Evolutionary conservation across 176 grass and related monocot genomes (phyloP), one percentile per base, ranked within the genome.

Genomic region (Carex scoparia): DNA sequence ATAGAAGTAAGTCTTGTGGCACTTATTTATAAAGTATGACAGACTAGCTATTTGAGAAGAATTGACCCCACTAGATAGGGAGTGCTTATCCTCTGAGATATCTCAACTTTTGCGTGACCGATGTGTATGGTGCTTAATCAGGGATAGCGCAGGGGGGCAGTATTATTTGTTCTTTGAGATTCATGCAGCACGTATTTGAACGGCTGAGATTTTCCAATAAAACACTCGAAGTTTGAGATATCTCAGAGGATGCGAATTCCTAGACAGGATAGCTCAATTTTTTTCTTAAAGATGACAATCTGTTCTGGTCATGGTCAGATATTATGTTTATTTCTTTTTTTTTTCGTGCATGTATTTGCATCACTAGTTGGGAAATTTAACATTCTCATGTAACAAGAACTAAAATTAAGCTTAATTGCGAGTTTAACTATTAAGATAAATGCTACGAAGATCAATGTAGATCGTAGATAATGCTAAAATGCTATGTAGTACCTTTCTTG

Each of bases 391-490:
- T 42, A 74, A 53, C 9, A 73, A 14, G 44, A 28, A 53, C 70
- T 74, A 30, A 33, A 33, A 78, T 57, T 78, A 55, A 57, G 23
- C 48, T 32, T 14, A 49, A 53, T 19, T 53, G 32, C 10, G 27
- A 77, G 10, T 12, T 32, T 3, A 32, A 77, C 44, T 18, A 1
- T 51, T 31, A 33, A 35, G 13, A 10, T 8, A 51, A 51, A 30
- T 78, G 16, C 14, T 78, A 57, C 57, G 27, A 57, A 58, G 51
- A 35, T 57, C 74, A 57, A 12, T 57, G 4, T 16, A 57, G 27
- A 23, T 77, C 58, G 74, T 78, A 35, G 27, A 78, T 31, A 35
- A 78, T 78, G 23, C 51, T 57, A 57, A 56, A 77, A 54, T 76
- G 42, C 11, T 55, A 7, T 4, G 0, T 76, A 48, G 23, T 77